Evolutionary conservation across 2,329 filamentous ascomycete species (phyloP).

Genomic region (Didymella pomorum): DNA sequence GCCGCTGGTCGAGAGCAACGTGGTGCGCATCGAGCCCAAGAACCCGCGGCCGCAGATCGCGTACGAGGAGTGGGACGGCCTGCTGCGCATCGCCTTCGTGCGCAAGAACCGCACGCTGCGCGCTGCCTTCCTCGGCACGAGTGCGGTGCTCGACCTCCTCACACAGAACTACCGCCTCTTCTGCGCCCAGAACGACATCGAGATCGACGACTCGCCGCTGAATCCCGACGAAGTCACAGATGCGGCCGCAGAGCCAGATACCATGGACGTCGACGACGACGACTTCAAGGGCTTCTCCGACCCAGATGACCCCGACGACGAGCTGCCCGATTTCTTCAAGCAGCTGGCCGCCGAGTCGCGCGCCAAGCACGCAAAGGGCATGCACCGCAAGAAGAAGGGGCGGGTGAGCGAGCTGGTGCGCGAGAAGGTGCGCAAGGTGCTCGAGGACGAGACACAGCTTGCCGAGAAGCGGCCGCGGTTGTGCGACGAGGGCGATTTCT

Average conservation of each 20-base stretch:
- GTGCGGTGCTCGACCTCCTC: slow-evolving; percentile 80
- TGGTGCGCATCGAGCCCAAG: slow-evolving; percentile 90
- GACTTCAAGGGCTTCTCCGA: slow-evolving; percentile 61
- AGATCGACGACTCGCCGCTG: slow-evolving; percentile 69
- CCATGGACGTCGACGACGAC: slow-evolving; percentile 58
- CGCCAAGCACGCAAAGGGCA: slow-evolving; percentile 38
- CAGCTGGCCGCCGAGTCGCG: slow-evolving; percentile 59
- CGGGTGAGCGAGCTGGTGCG: slow-evolving; percentile 83
- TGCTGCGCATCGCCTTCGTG: slow-evolving; percentile 82
- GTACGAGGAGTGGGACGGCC: slow-evolving; percentile 94
- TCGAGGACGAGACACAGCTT: slow-evolving; percentile 81
- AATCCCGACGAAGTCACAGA: slow-evolving; percentile 34
- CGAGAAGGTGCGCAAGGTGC: slow-evolving; percentile 83
- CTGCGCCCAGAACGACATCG: slow-evolving; percentile 85
- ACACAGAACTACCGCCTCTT: slow-evolving; percentile 90
- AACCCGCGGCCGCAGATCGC: slow-evolving; percentile 83
- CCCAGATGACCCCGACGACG: slow-evolving; percentile 69
- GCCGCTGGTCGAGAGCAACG: slow-evolving; percentile 88
- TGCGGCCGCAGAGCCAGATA: slow-evolving; percentile 52
- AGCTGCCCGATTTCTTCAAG: slow-evolving; percentile 85
- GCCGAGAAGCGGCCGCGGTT: slow-evolving; percentile 82
- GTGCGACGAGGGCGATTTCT: slow-evolving; percentile 92
- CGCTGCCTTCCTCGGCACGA: slow-evolving; percentile 80
- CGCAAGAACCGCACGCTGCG: slow-evolving; percentile 91
- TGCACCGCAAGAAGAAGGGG: slow-evolving; percentile 65